phyloP scores from a whole-genome alignment of 2,329 filamentous ascomycete species.

The Colletotrichum limetticola region DNA sequence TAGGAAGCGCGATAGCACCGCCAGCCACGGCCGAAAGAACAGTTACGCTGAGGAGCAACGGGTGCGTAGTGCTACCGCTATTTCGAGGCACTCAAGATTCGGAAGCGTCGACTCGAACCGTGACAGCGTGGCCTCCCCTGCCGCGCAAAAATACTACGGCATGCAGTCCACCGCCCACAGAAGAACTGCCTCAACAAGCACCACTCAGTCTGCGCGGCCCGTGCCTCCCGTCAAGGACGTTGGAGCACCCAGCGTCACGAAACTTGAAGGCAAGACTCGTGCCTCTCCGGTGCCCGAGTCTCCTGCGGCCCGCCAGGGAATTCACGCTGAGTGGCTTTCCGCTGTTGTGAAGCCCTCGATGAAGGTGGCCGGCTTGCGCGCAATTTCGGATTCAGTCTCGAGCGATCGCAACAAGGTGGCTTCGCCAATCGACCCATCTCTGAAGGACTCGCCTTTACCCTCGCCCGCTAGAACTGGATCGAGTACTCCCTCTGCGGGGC shows the following conservation, averaged over 20 bases:
- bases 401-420: slow-evolving; percentile 64
- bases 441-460: slow-evolving; percentile 63
- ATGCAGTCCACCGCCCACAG: slow-evolving; percentile 59
- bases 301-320: slow-evolving; percentile 52
- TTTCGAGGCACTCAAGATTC: slow-evolving; percentile 80
- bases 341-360: slow-evolving; percentile 59
- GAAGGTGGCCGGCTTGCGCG: slow-evolving; percentile 74
- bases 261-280: slow-evolving; percentile 60
- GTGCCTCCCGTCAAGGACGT: slow-evolving; percentile 64
- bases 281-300: slow-evolving; percentile 55
- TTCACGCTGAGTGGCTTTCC: slow-evolving; percentile 67
- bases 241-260: slow-evolving; percentile 68
- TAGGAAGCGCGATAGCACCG: slow-evolving; percentile 77
- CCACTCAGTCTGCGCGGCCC: slow-evolving; percentile 64
- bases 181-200: slow-evolving; percentile 70
- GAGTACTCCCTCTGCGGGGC: slow-evolving; percentile 71
- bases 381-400: slow-evolving; percentile 82
- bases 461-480: slow-evolving; percentile 84
- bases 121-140: slow-evolving; percentile 70
- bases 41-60: slow-evolving; percentile 83
- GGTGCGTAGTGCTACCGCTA: slow-evolving; percentile 71
- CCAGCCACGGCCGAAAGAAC: slow-evolving; percentile 72
- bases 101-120: slow-evolving; percentile 81
- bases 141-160: slow-evolving; percentile 78
- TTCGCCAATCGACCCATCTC: slow-evolving; percentile 60